Evolutionary conservation across 495 filamentous ascomycete genomes (phyloP).

Genomic region (Cudoniella acicularis): DNA sequence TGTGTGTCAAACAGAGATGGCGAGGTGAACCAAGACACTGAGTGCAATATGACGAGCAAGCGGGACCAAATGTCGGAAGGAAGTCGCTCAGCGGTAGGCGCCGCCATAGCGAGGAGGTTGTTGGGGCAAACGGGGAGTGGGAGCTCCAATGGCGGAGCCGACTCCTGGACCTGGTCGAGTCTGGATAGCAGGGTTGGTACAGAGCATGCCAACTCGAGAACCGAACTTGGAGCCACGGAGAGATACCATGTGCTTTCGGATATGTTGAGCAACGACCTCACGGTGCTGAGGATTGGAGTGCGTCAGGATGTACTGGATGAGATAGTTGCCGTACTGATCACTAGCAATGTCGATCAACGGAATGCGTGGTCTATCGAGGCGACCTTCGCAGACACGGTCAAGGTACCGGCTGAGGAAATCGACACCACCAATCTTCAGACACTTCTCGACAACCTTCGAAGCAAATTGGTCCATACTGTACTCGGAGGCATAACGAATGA

Average conservation of each 20-base stretch:
- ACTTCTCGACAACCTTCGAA: slow-evolving; percentile 98
- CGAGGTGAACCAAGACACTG: slow-evolving; percentile 22
- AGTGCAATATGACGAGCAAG: slow-evolving; percentile 17
- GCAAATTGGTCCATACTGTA: slow-evolving; percentile 99
- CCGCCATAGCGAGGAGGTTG: slow-evolving; percentile 42
- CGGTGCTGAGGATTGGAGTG: slow-evolving; percentile 82
- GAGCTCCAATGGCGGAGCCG: slow-evolving; percentile 48
- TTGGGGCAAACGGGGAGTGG: slow-evolving; percentile 51
- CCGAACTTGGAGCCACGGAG: slow-evolving; percentile 97
- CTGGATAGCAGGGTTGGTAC: slow-evolving; percentile 84
- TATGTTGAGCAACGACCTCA: slow-evolving; percentile 87
- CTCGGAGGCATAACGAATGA: slow-evolving; percentile 85
- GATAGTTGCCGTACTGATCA: slow-evolving; percentile 97
- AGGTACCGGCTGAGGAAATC: slow-evolving; percentile 94
- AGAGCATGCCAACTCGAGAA: slow-evolving; percentile 96
- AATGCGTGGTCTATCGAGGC: slow-evolving; percentile 87
- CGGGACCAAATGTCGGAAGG: slow-evolving; percentile 18
- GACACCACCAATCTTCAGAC: slow-evolving; percentile 88
- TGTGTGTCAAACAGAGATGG: slow-evolving; percentile 18
- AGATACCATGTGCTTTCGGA: slow-evolving; percentile 99
- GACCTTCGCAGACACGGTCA: slow-evolving; percentile 87
- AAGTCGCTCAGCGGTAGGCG: slow-evolving; percentile 46
- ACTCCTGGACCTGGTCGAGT: slow-evolving; percentile 82
- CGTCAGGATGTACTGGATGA: slow-evolving; percentile 94
- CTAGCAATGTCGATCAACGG: slow-evolving; percentile 97